A percentile compares a stretch with the other conserved stretches of the same genome.
These are phyloP conservation scores for Pichia sporocuriosa DNA, from an alignment of 805 yeast genomes.

Conservation along the genomic window DNA sequence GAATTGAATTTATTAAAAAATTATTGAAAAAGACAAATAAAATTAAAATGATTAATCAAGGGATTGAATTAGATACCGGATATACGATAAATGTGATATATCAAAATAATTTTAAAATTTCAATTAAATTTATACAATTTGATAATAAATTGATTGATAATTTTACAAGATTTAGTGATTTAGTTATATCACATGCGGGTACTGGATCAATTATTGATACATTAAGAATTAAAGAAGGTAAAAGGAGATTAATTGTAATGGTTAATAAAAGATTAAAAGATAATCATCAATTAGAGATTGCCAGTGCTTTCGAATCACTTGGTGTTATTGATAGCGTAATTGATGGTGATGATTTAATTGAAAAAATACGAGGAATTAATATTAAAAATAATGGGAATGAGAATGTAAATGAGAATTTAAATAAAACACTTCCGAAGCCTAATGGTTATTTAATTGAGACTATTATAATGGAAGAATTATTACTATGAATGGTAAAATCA, in stretches of 20 bases:
- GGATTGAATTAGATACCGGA: neutral
- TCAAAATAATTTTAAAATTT: slow-evolving; percentile 11
- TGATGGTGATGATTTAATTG: neutral
- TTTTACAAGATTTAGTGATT: slow-evolving; percentile 39
- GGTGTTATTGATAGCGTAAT: slow-evolving; percentile 23
- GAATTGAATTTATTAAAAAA: slow-evolving; percentile 11
- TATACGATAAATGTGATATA: neutral
- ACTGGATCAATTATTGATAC: slow-evolving; percentile 89
- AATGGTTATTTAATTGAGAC: no score
- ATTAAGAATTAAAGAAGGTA: slow-evolving; percentile 32
- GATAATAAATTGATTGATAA: slow-evolving; percentile 33
- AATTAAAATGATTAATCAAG: neutral
- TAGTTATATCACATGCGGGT: slow-evolving; percentile 83
- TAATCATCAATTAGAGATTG: slow-evolving; percentile 79
- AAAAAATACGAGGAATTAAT: no score
- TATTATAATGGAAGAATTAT: no score
- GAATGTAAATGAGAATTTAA: neutral
- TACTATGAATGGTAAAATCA: no score
- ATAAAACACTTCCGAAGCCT: no score
- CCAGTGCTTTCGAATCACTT: slow-evolving; percentile 40
- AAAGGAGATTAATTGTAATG: slow-evolving; percentile 59
- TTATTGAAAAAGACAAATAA: neutral
- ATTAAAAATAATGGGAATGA: neutral
- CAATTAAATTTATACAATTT: slow-evolving; percentile 42
- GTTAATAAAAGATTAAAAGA: slow-evolving; percentile 72